A percentile compares a stretch with the other conserved stretches of the same genome.
These are phyloP conservation scores for Darksidea phi DNA, from an alignment of 495 filamentous ascomycete species.

Conservation along the genomic window DNA sequence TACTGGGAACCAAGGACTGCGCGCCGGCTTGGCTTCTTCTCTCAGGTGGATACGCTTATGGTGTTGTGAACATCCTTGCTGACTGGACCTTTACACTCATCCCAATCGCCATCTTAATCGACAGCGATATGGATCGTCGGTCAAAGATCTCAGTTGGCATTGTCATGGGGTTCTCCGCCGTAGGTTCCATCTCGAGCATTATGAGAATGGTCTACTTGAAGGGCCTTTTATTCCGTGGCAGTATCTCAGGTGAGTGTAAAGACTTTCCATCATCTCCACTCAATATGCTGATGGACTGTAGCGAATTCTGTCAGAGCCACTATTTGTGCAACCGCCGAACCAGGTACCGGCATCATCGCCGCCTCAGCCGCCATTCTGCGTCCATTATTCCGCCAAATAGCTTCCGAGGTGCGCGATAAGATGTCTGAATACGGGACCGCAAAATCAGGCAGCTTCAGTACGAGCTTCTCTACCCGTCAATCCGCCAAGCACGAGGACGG, in stretches of 20 bases:
- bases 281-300: not conserved
- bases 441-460: not conserved
- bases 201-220: conserved; percentile 33
- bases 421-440: not conserved
- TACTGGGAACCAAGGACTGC: conserved; percentile 35
- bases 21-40: conserved; percentile 36
- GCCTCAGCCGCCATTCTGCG: conserved; percentile 33
- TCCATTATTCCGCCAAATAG: conserved; percentile 34
- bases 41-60: conserved; percentile 37
- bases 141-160: conserved; percentile 27
- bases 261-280: not conserved
- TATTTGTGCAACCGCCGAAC: conserved; percentile 38
- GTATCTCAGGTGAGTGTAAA: conserved; percentile 28
- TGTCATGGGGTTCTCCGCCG: conserved; percentile 26
- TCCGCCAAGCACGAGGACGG: not conserved
- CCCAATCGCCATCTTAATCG: conserved; percentile 46
- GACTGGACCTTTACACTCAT: conserved; percentile 49
- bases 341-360: conserved; percentile 37
- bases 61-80: conserved; percentile 42
- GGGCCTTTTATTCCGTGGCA: conserved; percentile 21
- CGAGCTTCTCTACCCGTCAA: not conserved
- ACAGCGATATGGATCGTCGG: conserved; percentile 41
- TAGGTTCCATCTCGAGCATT: conserved; percentile 27
- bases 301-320: conserved; percentile 15
- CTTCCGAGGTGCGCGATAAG: conserved; percentile 5